Conservation (phyloP, 1,284 basidiomycete genomes). For the Ceratobasidium sp. region DNA sequence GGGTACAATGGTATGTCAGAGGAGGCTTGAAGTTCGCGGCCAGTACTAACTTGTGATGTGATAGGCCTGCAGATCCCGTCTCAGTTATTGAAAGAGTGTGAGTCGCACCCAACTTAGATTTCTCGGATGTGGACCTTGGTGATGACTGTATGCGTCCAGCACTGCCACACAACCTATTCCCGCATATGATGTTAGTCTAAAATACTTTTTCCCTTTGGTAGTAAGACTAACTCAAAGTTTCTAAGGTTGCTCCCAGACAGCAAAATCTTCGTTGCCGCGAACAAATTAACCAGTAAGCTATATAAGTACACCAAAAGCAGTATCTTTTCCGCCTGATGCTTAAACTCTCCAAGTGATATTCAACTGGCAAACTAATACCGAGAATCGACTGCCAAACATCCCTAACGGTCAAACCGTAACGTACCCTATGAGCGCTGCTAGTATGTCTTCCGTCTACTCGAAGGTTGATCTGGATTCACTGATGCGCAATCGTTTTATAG, state of each 20-base stretch:
- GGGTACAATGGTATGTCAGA: too few species aligned
- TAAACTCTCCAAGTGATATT: constrained; percentile 78
- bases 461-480: too few species aligned
- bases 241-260: constrained; percentile 8
- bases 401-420: constrained; percentile 88
- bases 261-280: constrained; percentile 10
- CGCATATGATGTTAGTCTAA: not conserved
- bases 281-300: constrained; percentile 1
- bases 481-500: constrained; percentile 65
- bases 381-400: constrained; percentile 74
- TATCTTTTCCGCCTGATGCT: too few species aligned
- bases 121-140: constrained; percentile 57
- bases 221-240: not conserved
- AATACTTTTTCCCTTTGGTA: not conserved
- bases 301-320: too few species aligned
- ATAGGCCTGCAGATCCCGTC: too few species aligned
- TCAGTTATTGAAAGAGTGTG: too few species aligned
- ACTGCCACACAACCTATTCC: constrained; percentile 62
- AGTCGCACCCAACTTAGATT: too few species aligned
- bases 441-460: too few species aligned
- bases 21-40: too few species aligned
- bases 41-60: not conserved
- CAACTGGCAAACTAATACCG: constrained; percentile 76
- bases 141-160: constrained; percentile 78
- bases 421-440: constrained; percentile 79